phyloP scores from a whole-genome alignment of 2,329 filamentous ascomycete species.

The Pseudocercospora vitis region DNA sequence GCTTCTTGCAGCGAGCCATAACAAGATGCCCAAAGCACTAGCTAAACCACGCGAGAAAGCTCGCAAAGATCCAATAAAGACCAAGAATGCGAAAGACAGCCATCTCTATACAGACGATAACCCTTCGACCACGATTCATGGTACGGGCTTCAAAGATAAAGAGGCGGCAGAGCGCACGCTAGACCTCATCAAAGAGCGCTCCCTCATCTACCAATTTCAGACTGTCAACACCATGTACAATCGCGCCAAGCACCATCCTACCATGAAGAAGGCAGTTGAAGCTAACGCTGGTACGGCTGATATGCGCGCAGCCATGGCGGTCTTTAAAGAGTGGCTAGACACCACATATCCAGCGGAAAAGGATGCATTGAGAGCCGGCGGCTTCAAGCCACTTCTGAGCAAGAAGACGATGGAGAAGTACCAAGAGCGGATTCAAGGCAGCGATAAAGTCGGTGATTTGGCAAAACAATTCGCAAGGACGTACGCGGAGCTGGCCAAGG shows the following conservation, averaged over 20 bases:
- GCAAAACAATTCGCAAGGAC: slow-evolving; percentile 30
- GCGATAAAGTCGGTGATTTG: slow-evolving; percentile 13
- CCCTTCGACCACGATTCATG: slow-evolving; percentile 36
- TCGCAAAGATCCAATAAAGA: slow-evolving; percentile 15
- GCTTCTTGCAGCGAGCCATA: background rate
- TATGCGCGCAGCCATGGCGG: slow-evolving; percentile 31
- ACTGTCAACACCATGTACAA: slow-evolving; percentile 38
- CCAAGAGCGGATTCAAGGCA: slow-evolving; percentile 24
- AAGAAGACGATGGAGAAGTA: slow-evolving; percentile 30
- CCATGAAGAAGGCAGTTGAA: slow-evolving; percentile 29
- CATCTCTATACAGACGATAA: slow-evolving; percentile 40
- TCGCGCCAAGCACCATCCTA: slow-evolving; percentile 33
- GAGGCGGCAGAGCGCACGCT: slow-evolving; percentile 31
- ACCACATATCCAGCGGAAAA: slow-evolving; percentile 33
- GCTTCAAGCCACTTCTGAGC: slow-evolving; percentile 35
- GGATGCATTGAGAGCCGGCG: slow-evolving; percentile 26
- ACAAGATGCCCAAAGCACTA: slow-evolving; percentile 23
- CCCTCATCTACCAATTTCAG: slow-evolving; percentile 37
- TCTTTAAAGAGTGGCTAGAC: slow-evolving; percentile 35
- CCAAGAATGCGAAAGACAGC: slow-evolving; percentile 27
- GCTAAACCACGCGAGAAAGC: slow-evolving; percentile 10
- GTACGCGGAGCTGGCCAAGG: slow-evolving; percentile 30
- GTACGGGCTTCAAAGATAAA: slow-evolving; percentile 37
- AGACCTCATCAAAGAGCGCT: slow-evolving; percentile 33
- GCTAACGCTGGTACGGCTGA: slow-evolving; percentile 22